Percentiles rank a stretch among this genome's conserved stretches.
Conservation (phyloP, 495 filamentous ascomycete genomes). For the Parathielavia appendiculata region DNA sequence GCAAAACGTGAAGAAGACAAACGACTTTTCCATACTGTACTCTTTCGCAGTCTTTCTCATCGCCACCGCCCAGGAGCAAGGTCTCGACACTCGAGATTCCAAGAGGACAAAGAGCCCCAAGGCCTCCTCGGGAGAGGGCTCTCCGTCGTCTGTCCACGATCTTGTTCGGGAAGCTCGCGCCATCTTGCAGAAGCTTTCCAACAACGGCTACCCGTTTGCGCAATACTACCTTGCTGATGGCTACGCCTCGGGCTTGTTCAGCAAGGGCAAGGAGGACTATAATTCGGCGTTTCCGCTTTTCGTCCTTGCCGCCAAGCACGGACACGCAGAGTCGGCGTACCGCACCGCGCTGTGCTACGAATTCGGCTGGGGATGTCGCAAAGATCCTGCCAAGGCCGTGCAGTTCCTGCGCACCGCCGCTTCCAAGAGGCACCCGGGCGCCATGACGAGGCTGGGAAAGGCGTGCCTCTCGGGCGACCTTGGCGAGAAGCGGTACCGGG, state of each 20-base stretch:
- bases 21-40: slow-evolving; percentile 80
- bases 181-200: slow-evolving; percentile 79
- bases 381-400: slow-evolving; percentile 82
- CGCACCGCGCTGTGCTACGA: slow-evolving; percentile 93
- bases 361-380: slow-evolving; percentile 92
- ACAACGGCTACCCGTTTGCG: slow-evolving; percentile 87
- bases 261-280: slow-evolving; percentile 84
- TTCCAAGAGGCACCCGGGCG: slow-evolving; percentile 89
- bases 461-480: slow-evolving; percentile 87
- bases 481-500: slow-evolving; percentile 78
- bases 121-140: slow-evolving; percentile 37
- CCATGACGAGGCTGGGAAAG: slow-evolving; percentile 85
- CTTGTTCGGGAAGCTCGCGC: slow-evolving; percentile 81
- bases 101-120: slow-evolving; percentile 43
- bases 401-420: slow-evolving; percentile 89
- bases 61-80: slow-evolving; percentile 69
- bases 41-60: slow-evolving; percentile 94
- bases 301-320: slow-evolving; percentile 90
- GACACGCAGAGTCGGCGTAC: slow-evolving; percentile 93
- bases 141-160: slow-evolving; percentile 52
- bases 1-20: slow-evolving; percentile 92
- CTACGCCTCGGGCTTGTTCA: slow-evolving; percentile 89
- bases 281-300: slow-evolving; percentile 89
- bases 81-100: slow-evolving; percentile 38
- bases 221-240: slow-evolving; percentile 97